Percentiles rank a stretch among this genome's conserved stretches.
Evolutionary conservation across 1,284 basidiomycete species (phyloP).

Genomic region (Farysia itapuensis): DNA sequence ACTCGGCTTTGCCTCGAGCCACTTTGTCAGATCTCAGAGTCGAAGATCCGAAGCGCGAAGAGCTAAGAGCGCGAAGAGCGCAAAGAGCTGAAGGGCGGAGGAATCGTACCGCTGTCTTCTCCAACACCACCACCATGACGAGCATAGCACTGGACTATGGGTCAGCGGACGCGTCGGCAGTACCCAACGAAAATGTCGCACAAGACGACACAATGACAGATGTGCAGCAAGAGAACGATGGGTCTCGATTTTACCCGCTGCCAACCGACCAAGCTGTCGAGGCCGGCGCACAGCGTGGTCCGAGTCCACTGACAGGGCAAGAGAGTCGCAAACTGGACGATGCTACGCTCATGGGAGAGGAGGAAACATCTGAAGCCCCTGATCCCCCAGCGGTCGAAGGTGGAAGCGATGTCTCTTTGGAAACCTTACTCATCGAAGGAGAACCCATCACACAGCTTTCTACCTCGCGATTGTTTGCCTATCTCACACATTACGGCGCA

Average conservation of each 20-base stretch:
- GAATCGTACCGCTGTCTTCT: too few relatives aligned
- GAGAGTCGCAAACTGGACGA: conserved; percentile 9
- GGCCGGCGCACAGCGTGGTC: conserved; percentile 40
- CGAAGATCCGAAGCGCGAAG: too few relatives aligned
- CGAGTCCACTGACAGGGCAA: conserved; percentile 7
- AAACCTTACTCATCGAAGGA: conserved; percentile 51
- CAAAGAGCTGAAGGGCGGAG: too few relatives aligned
- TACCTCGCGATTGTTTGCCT: conserved; percentile 56
- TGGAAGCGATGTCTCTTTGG: conserved; percentile 41
- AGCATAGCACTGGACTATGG: conserved; percentile 29
- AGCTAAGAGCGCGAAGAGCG: too few relatives aligned
- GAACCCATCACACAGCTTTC: conserved; percentile 56
- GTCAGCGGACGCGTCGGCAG: conserved; percentile 3
- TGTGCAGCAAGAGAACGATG: background rate
- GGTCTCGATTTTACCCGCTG: conserved; percentile 36
- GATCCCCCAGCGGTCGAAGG: conserved; percentile 34
- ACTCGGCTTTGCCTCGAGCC: too few relatives aligned
- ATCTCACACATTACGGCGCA: conserved; percentile 51
- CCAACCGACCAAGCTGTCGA: conserved; percentile 37
- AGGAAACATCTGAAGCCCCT: conserved; percentile 7
- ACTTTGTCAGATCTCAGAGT: too few relatives aligned
- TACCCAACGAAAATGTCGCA: background rate
- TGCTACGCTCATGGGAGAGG: conserved; percentile 7
- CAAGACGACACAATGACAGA: conserved; percentile 33
- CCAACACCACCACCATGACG: too few relatives aligned